Evolutionary conservation across 805 yeast genomes (phyloP).

Genomic region (Ogataea ramenticola): DNA sequence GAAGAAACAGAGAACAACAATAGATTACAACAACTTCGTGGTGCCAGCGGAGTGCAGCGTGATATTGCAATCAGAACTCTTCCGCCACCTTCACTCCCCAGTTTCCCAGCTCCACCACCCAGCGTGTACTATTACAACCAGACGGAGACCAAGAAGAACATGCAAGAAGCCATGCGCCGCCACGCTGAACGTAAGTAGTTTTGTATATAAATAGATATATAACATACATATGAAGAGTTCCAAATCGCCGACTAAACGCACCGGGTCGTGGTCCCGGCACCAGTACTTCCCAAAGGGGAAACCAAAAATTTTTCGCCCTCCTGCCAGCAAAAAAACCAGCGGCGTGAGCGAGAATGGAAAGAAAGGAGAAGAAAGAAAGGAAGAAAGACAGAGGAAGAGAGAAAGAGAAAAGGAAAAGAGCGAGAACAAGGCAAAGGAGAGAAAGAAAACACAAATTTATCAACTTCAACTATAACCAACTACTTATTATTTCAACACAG

Average conservation of each 20-base stretch:
- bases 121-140: conserved; percentile 17
- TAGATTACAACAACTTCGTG: too few relatives aligned
- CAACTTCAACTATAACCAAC: too few relatives aligned
- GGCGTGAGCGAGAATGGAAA: not conserved
- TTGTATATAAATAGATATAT: too few relatives aligned
- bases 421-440: not conserved
- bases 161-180: conserved; percentile 7
- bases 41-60: too few relatives aligned
- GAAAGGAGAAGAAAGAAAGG: not conserved
- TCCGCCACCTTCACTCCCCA: conserved; percentile 28
- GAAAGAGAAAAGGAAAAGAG: not conserved
- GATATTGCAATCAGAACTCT: conserved; percentile 10
- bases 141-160: conserved; percentile 11
- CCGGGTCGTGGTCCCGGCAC: too few relatives aligned
- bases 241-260: not conserved
- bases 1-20: too few relatives aligned
- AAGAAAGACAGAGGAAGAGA: not conserved
- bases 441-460: not conserved
- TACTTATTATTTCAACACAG: not conserved
- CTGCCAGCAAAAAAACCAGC: too few relatives aligned
- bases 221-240: too few relatives aligned
- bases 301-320: not conserved
- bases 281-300: too few relatives aligned
- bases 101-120: conserved; percentile 32
- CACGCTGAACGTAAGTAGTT: not conserved